These are phyloP conservation scores for Cyathus striatus DNA, from an alignment of 768 basidiomycete species.

Conservation along the genomic window DNA sequence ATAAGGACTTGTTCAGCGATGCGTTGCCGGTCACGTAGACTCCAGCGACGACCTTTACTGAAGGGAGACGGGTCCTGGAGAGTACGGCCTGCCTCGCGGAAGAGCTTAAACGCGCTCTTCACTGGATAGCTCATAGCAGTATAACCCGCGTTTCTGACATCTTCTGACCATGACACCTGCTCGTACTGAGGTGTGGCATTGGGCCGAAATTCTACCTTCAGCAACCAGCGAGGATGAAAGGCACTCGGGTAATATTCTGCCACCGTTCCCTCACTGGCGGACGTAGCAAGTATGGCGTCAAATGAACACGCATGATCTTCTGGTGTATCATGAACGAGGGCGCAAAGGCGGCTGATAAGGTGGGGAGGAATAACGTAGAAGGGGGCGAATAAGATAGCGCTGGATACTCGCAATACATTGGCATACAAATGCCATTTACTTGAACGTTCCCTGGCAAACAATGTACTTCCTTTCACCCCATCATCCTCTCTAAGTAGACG, in stretches of 20 bases:
- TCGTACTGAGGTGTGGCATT: constrained; percentile 1
- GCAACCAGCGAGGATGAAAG: background rate
- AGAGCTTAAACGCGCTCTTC: constrained; percentile 1
- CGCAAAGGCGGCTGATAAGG: background rate
- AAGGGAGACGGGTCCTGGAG: constrained; percentile 1
- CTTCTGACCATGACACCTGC: constrained; percentile 2
- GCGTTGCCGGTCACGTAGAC: constrained; percentile 1
- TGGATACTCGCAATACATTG: background rate
- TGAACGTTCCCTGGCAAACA: background rate
- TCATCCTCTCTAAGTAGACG: background rate
- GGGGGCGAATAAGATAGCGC: background rate
- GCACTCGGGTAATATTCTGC: background rate
- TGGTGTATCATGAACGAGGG: background rate
- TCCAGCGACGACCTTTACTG: constrained; percentile 2
- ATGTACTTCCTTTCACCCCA: background rate
- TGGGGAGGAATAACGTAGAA: background rate
- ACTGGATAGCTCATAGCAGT: constrained; percentile 1
- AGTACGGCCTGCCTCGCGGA: constrained; percentile 2
- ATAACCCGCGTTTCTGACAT: background rate
- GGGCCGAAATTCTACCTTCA: constrained; percentile 1
- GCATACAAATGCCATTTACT: background rate
- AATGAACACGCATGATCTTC: background rate
- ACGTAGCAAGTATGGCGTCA: background rate
- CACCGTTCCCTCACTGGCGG: background rate
- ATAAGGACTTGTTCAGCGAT: constrained; percentile 1